These are phyloP conservation scores for Neoascochyta sp. DNA, from an alignment of 2,329 filamentous ascomycete species.

Conservation along the genomic window DNA sequence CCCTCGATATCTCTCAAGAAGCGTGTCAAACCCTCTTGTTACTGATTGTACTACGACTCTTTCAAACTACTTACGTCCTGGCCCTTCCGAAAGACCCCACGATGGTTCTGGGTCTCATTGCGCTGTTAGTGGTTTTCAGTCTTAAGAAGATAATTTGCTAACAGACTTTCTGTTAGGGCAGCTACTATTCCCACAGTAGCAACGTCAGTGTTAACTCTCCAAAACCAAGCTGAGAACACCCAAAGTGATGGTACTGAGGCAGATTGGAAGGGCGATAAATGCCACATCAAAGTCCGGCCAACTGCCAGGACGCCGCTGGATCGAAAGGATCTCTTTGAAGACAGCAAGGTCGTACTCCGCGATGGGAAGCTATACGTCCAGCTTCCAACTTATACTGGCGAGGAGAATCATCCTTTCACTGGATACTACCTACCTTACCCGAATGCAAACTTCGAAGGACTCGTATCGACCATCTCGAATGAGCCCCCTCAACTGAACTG, in stretches of 20 bases:
- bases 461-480: slow-evolving; percentile 47
- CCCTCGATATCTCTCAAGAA: too few species aligned
- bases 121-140: slow-evolving; percentile 11
- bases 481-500: slow-evolving; percentile 63
- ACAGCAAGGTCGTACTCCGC: slow-evolving; percentile 14
- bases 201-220: slow-evolving; percentile 16
- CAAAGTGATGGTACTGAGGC: slow-evolving; percentile 11
- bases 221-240: slow-evolving; percentile 17
- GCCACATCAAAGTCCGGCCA: slow-evolving; percentile 16
- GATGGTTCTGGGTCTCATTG: slow-evolving; percentile 9
- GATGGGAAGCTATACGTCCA: slow-evolving; percentile 17
- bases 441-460: slow-evolving; percentile 42
- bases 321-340: slow-evolving; percentile 15
- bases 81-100: too few species aligned
- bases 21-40: too few species aligned
- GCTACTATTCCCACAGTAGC: slow-evolving; percentile 18
- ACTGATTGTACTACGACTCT: too few species aligned
- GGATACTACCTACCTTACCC: slow-evolving; percentile 49
- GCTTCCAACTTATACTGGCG: slow-evolving; percentile 16
- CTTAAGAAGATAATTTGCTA: too few species aligned
- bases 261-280: slow-evolving; percentile 20
- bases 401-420: slow-evolving; percentile 42
- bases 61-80: too few species aligned
- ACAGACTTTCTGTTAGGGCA: too few species aligned
- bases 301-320: slow-evolving; percentile 15